These are phyloP conservation scores for Yarrowia yakushimensis DNA, from an alignment of 805 yeast genomes.

Conservation along the genomic window DNA sequence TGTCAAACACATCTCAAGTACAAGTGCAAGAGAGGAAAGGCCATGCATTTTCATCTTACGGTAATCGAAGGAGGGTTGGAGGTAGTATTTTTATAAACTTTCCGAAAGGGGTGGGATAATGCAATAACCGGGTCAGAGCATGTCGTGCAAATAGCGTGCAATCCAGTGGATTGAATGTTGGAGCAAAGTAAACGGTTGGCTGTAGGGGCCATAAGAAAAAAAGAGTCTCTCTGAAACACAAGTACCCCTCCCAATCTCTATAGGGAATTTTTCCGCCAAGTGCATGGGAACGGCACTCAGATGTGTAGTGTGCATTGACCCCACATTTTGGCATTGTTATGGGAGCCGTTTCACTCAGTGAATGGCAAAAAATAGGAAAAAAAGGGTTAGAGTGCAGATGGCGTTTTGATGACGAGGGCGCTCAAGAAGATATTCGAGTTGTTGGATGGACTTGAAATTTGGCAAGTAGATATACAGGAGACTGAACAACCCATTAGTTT, in stretches of 20 bases:
- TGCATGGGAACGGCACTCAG: conserved; percentile 6
- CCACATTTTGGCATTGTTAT: conserved; percentile 10
- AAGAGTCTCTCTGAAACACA: neutral
- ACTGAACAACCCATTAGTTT: neutral
- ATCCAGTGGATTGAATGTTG: neutral
- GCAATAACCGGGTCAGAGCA: conserved; percentile 17
- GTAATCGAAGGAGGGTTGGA: conserved; percentile 1
- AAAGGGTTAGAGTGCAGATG: neutral
- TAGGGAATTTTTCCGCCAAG: neutral
- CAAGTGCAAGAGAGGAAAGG: no score
- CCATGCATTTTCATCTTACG: neutral
- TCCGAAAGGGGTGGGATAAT: neutral
- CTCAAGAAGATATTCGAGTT: neutral
- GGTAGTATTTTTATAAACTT: neutral
- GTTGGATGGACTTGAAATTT: neutral
- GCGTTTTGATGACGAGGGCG: neutral
- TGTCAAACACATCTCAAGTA: no score
- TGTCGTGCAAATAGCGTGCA: neutral
- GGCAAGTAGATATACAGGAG: neutral
- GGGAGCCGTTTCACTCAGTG: conserved; percentile 17
- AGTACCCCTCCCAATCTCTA: neutral
- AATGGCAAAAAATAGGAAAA: conserved; percentile 4
- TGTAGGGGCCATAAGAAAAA: no score
- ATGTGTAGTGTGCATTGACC: conserved; percentile 1
- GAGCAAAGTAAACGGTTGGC: neutral